Conservation (phyloP, 2,329 filamentous ascomycete species). For the Plenodomus tracheiphilus region DNA sequence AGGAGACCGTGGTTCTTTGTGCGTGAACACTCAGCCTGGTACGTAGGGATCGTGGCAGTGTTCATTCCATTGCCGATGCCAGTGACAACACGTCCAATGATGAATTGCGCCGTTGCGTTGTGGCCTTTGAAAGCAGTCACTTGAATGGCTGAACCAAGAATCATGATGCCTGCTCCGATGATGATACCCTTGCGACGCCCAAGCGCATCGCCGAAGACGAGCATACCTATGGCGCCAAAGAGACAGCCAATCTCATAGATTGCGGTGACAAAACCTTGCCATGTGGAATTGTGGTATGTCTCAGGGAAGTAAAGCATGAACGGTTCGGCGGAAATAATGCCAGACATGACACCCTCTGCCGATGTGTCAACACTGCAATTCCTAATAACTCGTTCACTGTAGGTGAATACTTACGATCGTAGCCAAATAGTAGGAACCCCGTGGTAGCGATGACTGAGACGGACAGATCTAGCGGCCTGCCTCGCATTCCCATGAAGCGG, state of each 20-base stretch:
- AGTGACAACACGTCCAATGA: slow-evolving; percentile 57
- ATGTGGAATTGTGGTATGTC: slow-evolving; percentile 47
- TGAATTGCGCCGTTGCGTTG: slow-evolving; percentile 53
- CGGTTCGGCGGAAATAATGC: slow-evolving; percentile 40
- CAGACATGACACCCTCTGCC: slow-evolving; percentile 38
- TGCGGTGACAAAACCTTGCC: slow-evolving; percentile 56
- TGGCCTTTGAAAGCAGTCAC: slow-evolving; percentile 38
- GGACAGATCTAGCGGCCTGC: slow-evolving; percentile 27
- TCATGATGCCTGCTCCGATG: slow-evolving; percentile 48
- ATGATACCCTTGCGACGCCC: slow-evolving; percentile 51
- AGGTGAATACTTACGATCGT: slow-evolving; percentile 29
- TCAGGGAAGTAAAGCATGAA: slow-evolving; percentile 46
- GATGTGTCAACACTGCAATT: not conserved
- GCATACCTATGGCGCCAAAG: slow-evolving; percentile 45
- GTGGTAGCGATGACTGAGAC: slow-evolving; percentile 37
- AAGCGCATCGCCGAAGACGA: slow-evolving; percentile 46
- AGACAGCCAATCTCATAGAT: slow-evolving; percentile 59
- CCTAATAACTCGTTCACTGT: not conserved
- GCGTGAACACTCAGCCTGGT: slow-evolving; percentile 57
- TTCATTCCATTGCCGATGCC: slow-evolving; percentile 61
- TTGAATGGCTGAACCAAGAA: slow-evolving; percentile 49
- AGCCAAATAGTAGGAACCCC: slow-evolving; percentile 38
- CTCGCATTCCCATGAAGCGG: slow-evolving; percentile 35
- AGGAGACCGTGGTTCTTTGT: slow-evolving; percentile 63
- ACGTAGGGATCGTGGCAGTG: slow-evolving; percentile 58